Evolutionary conservation across 2,329 filamentous ascomycete genomes (phyloP), one percentile per base, ranked within the genome.

Genomic region (Fusarium temperatum): DNA sequence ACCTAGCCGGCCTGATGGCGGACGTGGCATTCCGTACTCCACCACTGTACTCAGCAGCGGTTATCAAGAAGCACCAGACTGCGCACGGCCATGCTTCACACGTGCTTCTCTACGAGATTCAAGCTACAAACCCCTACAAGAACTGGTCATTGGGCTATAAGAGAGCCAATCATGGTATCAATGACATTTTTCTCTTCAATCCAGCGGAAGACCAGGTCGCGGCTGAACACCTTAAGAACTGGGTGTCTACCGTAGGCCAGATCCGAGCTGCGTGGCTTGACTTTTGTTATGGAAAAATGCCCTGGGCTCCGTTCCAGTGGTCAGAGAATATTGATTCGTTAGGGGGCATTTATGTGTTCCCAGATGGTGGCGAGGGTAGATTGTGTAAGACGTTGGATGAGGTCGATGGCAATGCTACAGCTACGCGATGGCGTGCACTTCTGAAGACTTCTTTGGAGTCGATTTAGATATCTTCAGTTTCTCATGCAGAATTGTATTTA

Each of bases 401-500:
- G 2, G 55, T 57, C 5, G 55, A 57, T 47, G 39, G 55, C 2
- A 8, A 14, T 10, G n/a, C 12, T 9, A 36, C 22, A 22, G 55
- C 39, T 36, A 22, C 39, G 1, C n/a, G 55, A 35, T 57, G 55
- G 55, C 55, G 30, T 10, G 39, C n/a, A 57, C n/a, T 57, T 17
- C 17, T 57, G 8, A 48, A 47, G 10, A 11, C 39, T 22, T 24
- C 39, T 36, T 8, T 57, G 8, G 13, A 47, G 6, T 9, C 3
- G 6, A 26, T 35, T 35, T 57, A 45, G 26, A 17, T 28, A 38
- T 5, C 2, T 22, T 38, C 6, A 1, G 7, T 6, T 22, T 10
- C 12, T 6, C 1, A 24, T n/a, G 1, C 8, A 7, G 14, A 3
- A 3, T 50, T 50, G 4, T 4, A 3, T 9, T 30, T 15, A 2